These are phyloP conservation scores for Fusarium sp. DNA, from an alignment of 2,329 filamentous ascomycete species.

Conservation along the genomic window DNA sequence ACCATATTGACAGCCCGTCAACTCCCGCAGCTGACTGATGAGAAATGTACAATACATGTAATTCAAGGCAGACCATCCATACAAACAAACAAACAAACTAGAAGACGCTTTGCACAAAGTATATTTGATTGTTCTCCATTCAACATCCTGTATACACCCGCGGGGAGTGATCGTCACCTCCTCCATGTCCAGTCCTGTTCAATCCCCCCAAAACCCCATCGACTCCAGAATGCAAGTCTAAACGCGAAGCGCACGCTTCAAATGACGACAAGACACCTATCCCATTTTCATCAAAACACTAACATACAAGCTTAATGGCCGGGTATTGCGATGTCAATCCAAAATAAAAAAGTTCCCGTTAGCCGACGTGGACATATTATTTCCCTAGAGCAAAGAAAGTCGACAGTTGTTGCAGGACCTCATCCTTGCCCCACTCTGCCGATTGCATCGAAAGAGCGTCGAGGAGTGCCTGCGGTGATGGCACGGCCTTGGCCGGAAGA, in stretches of 20 bases:
- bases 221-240: conserved; percentile 46
- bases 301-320: conserved; percentile 43
- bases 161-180: conserved; percentile 36
- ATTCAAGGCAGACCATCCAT: conserved; percentile 37
- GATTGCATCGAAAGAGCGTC: conserved; percentile 71
- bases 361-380: conserved; percentile 49
- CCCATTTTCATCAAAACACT: conserved; percentile 41
- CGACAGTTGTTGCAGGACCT: conserved; percentile 72
- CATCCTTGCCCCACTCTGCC: conserved; percentile 67
- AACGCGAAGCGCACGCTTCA: conserved; percentile 42
- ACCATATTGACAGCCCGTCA: conserved; percentile 41
- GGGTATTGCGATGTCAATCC: conserved; percentile 33
- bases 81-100: conserved; percentile 22
- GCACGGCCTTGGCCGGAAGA: conserved; percentile 68
- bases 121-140: conserved; percentile 41
- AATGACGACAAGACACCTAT: conserved; percentile 39
- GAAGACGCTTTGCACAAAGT: conserved; percentile 32
- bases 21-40: conserved; percentile 24
- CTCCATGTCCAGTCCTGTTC: conserved; percentile 20
- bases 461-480: conserved; percentile 71
- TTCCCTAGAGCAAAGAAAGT: conserved; percentile 59
- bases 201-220: conserved; percentile 33
- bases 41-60: conserved; percentile 45
- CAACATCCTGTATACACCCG: conserved; percentile 40
- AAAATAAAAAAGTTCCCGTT: conserved; percentile 21